Evolutionary conservation across 805 yeast genomes (phyloP), one percentile per base, ranked within the genome.

Genomic region (Yamadazyma paraphyllophila): DNA sequence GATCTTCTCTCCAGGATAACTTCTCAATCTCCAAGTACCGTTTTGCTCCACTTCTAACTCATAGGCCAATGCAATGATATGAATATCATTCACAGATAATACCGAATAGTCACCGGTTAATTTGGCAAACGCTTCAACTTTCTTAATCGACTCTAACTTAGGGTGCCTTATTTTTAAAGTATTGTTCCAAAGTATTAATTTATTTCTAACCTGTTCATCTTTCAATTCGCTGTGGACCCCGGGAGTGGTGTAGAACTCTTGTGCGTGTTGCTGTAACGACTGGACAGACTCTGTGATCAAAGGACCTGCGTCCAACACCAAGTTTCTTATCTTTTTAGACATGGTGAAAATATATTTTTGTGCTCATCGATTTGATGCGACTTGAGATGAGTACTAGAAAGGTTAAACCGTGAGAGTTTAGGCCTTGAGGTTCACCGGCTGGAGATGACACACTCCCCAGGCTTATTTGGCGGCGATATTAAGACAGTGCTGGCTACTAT

Each of bases 301-400:
- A 5, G 99, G 99, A 41, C 96, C 94, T 2, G 99, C 98, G 76
- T 94, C 99, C 53, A 94, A 74, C 29, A 88, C 87, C 46, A 95
- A 71, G 1, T 82, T 71, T 50, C 77, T 71, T 26, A 82, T 78
- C 48, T 70, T 48, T 32, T 29, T 51, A 16, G 45, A 34, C 45
- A 43, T 43, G 30, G 9, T 29, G 29, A 17, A n/a, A 8, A 15
- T 26, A 20, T 40, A 12, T 34, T 29, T 24, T 34, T 35, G 36
- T 42, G 45, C 45, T 34, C 44, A 41, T 41, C 44, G 24, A 20
- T 20, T 20, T 20, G 24, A 20, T 20, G 24, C 24, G 24, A 20
- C 24, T 20, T 20, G 24, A 20, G 24, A 20, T 20, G 24, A 20
- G 31, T 29, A 11, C 31, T 29, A 29, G 31, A 29, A 11, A 29